Conservation (phyloP, 352 stramenopile genomes). For the Phytophthora megakarya region DNA sequence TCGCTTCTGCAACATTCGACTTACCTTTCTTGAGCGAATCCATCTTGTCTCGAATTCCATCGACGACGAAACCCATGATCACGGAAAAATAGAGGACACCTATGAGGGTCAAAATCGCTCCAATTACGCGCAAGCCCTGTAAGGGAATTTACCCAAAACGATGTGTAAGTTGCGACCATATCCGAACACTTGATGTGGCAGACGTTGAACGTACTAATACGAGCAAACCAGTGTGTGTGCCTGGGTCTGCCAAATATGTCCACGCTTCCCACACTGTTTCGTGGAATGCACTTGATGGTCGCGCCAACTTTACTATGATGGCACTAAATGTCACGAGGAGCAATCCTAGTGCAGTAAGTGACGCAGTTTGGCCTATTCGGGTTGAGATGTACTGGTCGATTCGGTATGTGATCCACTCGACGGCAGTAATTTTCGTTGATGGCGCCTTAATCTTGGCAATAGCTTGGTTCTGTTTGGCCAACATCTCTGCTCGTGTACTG, state of each 20-base stretch:
- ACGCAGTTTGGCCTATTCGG: constrained; percentile 52
- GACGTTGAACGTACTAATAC: constrained; percentile 26
- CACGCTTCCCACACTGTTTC: constrained; percentile 68
- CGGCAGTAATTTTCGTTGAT: constrained; percentile 35
- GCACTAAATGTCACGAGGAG: constrained; percentile 50
- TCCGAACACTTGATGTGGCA: not conserved
- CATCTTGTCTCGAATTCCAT: constrained; percentile 87
- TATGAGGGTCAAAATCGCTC: constrained; percentile 59
- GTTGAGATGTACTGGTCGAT: constrained; percentile 76
- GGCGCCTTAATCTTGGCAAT: constrained; percentile 35
- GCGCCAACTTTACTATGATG: constrained; percentile 44
- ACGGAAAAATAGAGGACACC: constrained; percentile 89
- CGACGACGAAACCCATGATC: constrained; percentile 90
- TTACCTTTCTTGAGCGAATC: constrained; percentile 90
- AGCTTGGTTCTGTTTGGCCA: constrained; percentile 32
- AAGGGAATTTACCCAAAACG: not conserved
- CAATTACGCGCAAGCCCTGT: constrained; percentile 61
- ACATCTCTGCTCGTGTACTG: constrained; percentile 30
- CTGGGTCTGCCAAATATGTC: constrained; percentile 65
- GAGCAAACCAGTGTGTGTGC: constrained; percentile 47
- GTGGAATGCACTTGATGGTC: constrained; percentile 34
- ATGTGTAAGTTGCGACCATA: not conserved
- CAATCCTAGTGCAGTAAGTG: constrained; percentile 48
- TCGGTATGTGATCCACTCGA: constrained; percentile 54
- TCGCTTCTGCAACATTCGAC: constrained; percentile 75